Base-by-base conservation (phyloP, 306 rosid genomes). In the Glycine soja region DNA sequence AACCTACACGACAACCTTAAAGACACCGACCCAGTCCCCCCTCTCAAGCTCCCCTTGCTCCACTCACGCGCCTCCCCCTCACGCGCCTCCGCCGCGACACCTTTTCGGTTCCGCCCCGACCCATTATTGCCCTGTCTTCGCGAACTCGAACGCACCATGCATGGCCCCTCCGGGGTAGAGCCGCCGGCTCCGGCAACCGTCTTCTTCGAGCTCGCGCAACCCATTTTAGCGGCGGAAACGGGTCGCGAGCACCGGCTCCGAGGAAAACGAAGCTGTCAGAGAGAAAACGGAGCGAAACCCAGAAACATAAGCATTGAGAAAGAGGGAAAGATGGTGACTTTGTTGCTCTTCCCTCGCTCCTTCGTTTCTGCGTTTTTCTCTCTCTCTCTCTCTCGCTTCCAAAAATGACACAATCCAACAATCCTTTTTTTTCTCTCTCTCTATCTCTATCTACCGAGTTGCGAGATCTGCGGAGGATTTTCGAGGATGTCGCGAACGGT, bases 161-260 rank as follows among this genome's bases (percentile, higher is more conserved):
- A 18, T 0, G 69, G 42, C n/a, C 7, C 70, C 15, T 2, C 46
- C 52, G 80, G 80, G 30, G 87, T 47, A 13, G 36, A 58, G 15
- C n/a, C 43, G 4, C 40, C 8, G 56, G 77, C 52, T 3, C 3
- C 40, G 40, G 40, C 40, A 3, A 51, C 43, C 14, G 76, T 86
- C 47, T 80, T 79, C 90, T 93, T 96, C 56, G 99, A 96, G 90
- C 79, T 90, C 77, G 90, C 90, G 86, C 98, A 96, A 80, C 99
- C 99, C 99, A 96, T 91, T 86, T 75, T 81, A 7, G 85, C 48
- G 56, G 11, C 50, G 80, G 80, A 74, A 74, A 59, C 80, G 76
- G 85, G 43, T 53, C 48, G 15, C 0, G 40, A 3, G 5, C 40
- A 36, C 40, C 40, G 40, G 4, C 5, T 36, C 40, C 40, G 40